phyloP scores from a whole-genome alignment of 768 basidiomycete species.

The Phylloporus rhodoxanthus region DNA sequence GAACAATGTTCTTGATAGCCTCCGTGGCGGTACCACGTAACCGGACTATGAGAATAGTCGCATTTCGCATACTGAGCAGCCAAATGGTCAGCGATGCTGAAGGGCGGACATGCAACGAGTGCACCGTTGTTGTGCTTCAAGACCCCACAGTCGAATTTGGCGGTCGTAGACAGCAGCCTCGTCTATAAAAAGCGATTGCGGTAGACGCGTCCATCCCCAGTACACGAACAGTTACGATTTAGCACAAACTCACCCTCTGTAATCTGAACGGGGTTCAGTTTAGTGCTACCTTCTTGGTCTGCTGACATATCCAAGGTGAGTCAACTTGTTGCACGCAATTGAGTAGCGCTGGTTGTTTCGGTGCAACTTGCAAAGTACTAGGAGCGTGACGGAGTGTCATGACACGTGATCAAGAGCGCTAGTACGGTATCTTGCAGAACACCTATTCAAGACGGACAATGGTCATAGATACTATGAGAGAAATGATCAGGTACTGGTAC shows the following conservation, averaged over 20 bases:
- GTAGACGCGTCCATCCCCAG: slow-evolving; percentile 2
- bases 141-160: slow-evolving; percentile 96
- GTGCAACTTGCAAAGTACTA: too few species aligned
- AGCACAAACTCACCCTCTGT: slow-evolving; percentile 54
- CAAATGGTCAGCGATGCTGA: slow-evolving; percentile 6
- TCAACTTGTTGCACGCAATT: neutral
- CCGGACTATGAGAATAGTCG: slow-evolving; percentile 77
- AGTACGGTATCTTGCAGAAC: neutral
- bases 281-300: slow-evolving; percentile 27
- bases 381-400: too few species aligned
- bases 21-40: slow-evolving; percentile 86
- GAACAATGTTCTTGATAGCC: slow-evolving; percentile 93
- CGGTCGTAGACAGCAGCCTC: slow-evolving; percentile 90
- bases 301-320: slow-evolving; percentile 15
- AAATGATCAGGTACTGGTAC: neutral
- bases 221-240: neutral
- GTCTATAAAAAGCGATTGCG: slow-evolving; percentile 29
- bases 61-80: slow-evolving; percentile 78
- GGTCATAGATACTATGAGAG: neutral
- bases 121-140: slow-evolving; percentile 94
- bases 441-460: neutral
- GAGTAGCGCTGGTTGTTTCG: too few species aligned
- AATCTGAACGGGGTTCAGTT: slow-evolving; percentile 41
- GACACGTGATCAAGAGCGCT: slow-evolving; percentile 13
- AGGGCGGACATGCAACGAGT: slow-evolving; percentile 8